Evolutionary conservation across 129 eudicot genomes (phyloP), one percentile per base, ranked within the genome.

Genomic region (Lactuca saligna): DNA sequence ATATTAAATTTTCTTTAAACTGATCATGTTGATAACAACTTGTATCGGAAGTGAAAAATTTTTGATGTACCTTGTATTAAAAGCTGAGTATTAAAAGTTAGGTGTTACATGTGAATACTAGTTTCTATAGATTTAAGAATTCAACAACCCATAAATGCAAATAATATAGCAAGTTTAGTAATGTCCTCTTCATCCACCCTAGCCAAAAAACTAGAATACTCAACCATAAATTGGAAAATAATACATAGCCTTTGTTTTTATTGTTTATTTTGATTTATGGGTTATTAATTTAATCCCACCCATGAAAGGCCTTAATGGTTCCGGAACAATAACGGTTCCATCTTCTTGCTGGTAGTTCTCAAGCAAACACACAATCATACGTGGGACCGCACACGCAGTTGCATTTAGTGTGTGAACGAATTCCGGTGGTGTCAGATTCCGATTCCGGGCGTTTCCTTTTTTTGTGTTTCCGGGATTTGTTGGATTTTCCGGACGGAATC

Each of bases 281-380:
- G 71, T 56, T 62, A 91, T 85, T 39, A 75, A 46, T 60, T 85
- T 69, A 81, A 84, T 72, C 10, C 99, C 99, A 17, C 97, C 99
- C 97, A 94, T 83, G 82, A 87, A 94, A 50, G 99, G 95, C 89
- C 95, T 75, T 60, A 89, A 80, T 63, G 90, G 87, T 60, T 87
- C 90, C 1, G 99, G 97, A 34, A 94, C 73, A 61, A 85, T 63
- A 50, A 94, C 93, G 31, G 93, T 84, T 10, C 97, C 97, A 72
- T 89, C 96, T 81, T 93, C 90, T 81, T 89, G 96, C 67, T 93
- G 98, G 81, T 80, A 81, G 73, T 93, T 93, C 81, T 93, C 98
- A 54, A 93, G 95, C 85, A 93, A 82, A 81, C 95, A 89, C 10
- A 93, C 82, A 17, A 93, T 87, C 98, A 93, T 93, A 31, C 98